Evolutionary conservation across 1,139 yeast species (phyloP).

Genomic region (Yamadazyma dendronema): DNA sequence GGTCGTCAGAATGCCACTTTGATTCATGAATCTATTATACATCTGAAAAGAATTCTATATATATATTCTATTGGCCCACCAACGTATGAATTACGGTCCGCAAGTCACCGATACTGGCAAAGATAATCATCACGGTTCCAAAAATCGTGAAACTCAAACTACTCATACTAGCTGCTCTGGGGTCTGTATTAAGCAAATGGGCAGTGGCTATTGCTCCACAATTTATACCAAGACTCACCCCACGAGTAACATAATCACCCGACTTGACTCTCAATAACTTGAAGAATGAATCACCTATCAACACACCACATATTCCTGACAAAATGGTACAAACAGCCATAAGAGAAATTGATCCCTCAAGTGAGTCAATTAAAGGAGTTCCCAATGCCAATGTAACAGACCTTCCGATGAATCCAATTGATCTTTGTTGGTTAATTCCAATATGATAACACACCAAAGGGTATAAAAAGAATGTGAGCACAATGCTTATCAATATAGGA

Average conservation of each 20-base stretch:
- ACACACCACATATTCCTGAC: conserved; percentile 74
- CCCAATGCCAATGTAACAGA: conserved; percentile 83
- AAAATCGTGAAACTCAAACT: conserved; percentile 67
- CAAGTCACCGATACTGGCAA: conserved; percentile 55
- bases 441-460: conserved; percentile 66
- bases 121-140: conserved; percentile 70
- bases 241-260: conserved; percentile 72
- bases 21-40: too few relatives aligned
- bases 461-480: conserved; percentile 61
- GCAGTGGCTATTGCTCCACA: conserved; percentile 87
- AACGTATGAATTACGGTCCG: conserved; percentile 26
- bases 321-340: conserved; percentile 80
- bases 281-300: conserved; percentile 56
- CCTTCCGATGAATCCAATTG: conserved; percentile 77
- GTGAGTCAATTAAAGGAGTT: conserved; percentile 62
- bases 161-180: conserved; percentile 80
- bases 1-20: too few relatives aligned
- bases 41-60: too few relatives aligned
- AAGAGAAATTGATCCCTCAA: conserved; percentile 67
- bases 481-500: conserved; percentile 57
- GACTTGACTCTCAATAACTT: conserved; percentile 50
- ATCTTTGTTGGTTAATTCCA: conserved; percentile 58
- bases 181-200: conserved; percentile 63
- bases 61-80: conserved; percentile 25
- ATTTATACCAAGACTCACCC: conserved; percentile 71